phyloP scores from a whole-genome alignment of 2,329 filamentous ascomycete genomes.

The Alternaria dauci region DNA sequence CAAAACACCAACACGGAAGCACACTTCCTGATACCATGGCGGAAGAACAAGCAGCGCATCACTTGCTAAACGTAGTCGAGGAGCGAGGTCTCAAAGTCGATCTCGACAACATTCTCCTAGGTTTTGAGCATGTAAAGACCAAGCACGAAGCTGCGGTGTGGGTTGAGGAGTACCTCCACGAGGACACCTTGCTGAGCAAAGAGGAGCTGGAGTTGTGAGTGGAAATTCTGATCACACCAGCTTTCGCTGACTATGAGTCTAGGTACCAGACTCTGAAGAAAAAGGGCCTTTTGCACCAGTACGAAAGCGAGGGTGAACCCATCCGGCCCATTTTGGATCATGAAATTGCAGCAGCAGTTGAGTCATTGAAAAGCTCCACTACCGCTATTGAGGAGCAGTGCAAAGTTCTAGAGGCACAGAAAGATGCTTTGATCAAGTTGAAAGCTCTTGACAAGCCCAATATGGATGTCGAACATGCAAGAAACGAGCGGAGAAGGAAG shows the following conservation, averaged over 20 bases:
- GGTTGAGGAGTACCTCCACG: conserved; percentile 58
- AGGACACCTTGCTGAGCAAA: conserved; percentile 57
- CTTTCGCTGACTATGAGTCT: background rate
- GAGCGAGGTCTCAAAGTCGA: conserved; percentile 55
- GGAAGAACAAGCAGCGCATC: conserved; percentile 51
- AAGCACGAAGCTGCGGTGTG: conserved; percentile 53
- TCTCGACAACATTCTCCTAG: conserved; percentile 57
- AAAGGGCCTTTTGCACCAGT: conserved; percentile 44
- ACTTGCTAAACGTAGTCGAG: conserved; percentile 55
- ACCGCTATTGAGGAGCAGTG: conserved; percentile 70
- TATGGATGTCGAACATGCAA: conserved; percentile 48
- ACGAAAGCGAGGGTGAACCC: conserved; percentile 39
- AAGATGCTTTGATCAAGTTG: conserved; percentile 66
- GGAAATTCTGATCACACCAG: rapidly evolving
- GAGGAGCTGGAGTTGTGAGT: conserved; percentile 59
- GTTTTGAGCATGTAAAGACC: conserved; percentile 56
- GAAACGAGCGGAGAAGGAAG: conserved; percentile 49
- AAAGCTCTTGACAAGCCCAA: conserved; percentile 58
- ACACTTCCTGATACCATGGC: conserved; percentile 32
- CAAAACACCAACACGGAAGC: conserved; percentile 30
- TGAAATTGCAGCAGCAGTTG: conserved; percentile 68
- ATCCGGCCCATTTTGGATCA: conserved; percentile 63
- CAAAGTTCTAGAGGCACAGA: conserved; percentile 68
- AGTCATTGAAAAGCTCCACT: conserved; percentile 71
- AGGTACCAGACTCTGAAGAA: conserved; percentile 48